These are phyloP conservation scores for Kwoniella shivajii DNA, from an alignment of 1,284 basidiomycete genomes.

Conservation along the genomic window DNA sequence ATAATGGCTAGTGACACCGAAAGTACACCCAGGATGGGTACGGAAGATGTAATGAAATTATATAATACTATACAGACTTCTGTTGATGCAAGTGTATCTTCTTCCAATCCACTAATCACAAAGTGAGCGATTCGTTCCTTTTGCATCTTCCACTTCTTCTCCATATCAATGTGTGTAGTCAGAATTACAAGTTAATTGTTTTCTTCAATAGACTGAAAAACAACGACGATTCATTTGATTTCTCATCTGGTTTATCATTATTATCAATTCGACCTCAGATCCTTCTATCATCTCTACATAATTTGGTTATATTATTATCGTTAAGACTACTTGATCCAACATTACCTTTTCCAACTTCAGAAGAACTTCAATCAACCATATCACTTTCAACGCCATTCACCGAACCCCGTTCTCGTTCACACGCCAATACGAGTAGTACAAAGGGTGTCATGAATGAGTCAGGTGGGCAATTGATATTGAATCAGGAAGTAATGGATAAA, in stretches of 20 bases:
- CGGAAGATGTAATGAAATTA: conserved; percentile 39
- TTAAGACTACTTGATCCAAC: conserved; percentile 50
- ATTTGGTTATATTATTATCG: conserved; percentile 74
- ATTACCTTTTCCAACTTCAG: conserved; percentile 11
- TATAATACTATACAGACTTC: conserved; percentile 47
- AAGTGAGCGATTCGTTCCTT: conserved; percentile 35
- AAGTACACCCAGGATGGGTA: conserved; percentile 17
- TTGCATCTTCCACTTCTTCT: not conserved
- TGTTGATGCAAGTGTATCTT: conserved; percentile 44
- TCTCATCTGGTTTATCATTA: conserved; percentile 81
- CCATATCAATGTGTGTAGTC: not conserved
- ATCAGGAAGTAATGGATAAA: conserved; percentile 59
- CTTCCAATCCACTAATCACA: conserved; percentile 41
- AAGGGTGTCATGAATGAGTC: conserved; percentile 27
- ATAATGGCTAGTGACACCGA: conserved; percentile 30
- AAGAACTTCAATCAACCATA: conserved; percentile 14
- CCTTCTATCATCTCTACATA: conserved; percentile 84
- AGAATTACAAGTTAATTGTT: not conserved
- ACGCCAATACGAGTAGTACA: conserved; percentile 7
- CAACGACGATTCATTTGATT: conserved; percentile 60
- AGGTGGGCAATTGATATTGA: conserved; percentile 40
- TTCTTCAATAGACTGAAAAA: conserved; percentile 24
- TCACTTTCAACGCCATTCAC: conserved; percentile 24
- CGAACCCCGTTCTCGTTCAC: conserved; percentile 9
- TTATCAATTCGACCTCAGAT: conserved; percentile 85